Base-by-base conservation (phyloP, 2,329 filamentous ascomycete genomes). In the Lasiodiplodia sp. region DNA sequence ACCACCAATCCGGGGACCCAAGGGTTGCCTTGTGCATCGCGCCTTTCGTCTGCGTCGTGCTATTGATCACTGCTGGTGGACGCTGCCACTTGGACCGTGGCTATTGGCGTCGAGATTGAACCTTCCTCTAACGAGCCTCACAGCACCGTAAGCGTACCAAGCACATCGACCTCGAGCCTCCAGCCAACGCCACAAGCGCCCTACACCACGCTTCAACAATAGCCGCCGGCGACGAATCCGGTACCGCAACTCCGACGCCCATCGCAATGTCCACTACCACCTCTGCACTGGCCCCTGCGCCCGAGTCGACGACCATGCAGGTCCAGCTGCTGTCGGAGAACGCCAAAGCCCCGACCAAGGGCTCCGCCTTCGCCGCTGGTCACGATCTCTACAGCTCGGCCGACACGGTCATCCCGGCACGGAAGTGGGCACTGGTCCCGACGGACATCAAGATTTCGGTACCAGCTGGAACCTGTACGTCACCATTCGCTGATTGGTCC, bases 371-470 rank as follows among this genome's bases (percentile, higher is more conserved):
- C 77, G 93, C 96, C 0, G 96, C 96, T 1, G 96, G 96, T 44
- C 98, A 98, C 82, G 96, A 99, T 81, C 78, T 99, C 69, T 98
- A 97, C 82, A 91, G 85, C 64, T 88, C 93, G 2, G 88, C 88
- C 76, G 88, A 91, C 47, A 91, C 90, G 4, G 86, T 87, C 2
- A 90, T 99, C 68, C 94, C 94, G 0, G 89, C 92, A 2, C 86
- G 92, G 70, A 94, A 94, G 73, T 94, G 97, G 82, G 93, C 85
- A 0, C 83, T 97, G 37, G 94, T 98, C 47, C 92, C 94, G 75
- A 98, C 96, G 0, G 95, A 96, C 75, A 91, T 99, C 71, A 89
- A 90, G 74, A 95, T 99, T 82, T 92, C 94, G 31, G 92, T 97
- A 60, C 96, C 96, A 0, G 91, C 88, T 5, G 94, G 93, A 65